Conservation (phyloP, 176 grass and related monocot genomes). For the Coix lacrymajobi region DNA sequence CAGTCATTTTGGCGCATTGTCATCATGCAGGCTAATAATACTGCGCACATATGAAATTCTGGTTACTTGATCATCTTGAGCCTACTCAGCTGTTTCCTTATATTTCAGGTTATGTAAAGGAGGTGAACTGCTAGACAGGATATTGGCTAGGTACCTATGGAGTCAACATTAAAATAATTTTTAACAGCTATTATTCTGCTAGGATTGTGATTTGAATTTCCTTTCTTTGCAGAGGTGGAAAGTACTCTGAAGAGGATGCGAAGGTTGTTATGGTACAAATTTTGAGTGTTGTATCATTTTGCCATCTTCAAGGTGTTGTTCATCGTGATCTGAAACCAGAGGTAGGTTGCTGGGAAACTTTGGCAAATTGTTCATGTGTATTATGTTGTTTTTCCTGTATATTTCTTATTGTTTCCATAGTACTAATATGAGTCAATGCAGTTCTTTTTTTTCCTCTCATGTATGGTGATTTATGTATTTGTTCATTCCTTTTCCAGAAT, state of each 20-base stretch:
- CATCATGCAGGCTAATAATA: background rate
- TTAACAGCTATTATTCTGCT: background rate
- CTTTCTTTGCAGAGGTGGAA: conserved; percentile 68
- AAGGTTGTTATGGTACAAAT: conserved; percentile 91
- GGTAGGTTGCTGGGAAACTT: conserved; percentile 40
- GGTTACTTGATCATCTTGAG: conserved; percentile 1
- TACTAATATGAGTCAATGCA: background rate
- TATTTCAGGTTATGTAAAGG: conserved; percentile 91
- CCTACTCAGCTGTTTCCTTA: conserved; percentile 28
- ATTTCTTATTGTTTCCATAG: background rate
- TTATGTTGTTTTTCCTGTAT: conserved; percentile 1
- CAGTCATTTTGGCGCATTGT: background rate
- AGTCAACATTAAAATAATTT: background rate
- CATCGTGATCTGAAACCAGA: conserved; percentile 98
- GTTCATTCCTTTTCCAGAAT: conserved; percentile 54
- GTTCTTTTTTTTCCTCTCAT: background rate
- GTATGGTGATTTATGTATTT: conserved; percentile 16
- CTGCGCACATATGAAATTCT: background rate
- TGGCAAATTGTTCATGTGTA: conserved; percentile 3
- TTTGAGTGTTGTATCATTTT: conserved; percentile 88
- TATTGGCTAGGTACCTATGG: conserved; percentile 74
- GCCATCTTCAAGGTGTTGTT: conserved; percentile 99
- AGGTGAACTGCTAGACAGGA: conserved; percentile 90
- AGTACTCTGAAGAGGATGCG: conserved; percentile 99
- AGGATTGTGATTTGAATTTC: conserved; percentile 3